These are phyloP conservation scores for Hypoxylon subgilvum DNA, from an alignment of 495 filamentous ascomycete species.

Conservation along the genomic window DNA sequence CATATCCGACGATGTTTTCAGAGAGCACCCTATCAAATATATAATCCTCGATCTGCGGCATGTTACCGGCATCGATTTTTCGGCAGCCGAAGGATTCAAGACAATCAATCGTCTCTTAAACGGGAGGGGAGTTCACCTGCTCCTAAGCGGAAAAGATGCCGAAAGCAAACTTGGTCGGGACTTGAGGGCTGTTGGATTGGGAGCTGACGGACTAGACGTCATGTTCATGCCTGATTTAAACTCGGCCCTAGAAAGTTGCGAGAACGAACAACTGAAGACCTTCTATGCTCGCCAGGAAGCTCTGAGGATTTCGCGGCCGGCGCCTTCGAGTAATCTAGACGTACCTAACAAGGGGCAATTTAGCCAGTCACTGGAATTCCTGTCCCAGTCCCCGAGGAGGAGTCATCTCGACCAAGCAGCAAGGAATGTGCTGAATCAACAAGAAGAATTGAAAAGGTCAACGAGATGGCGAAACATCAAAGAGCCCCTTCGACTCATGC, in stretches of 20 bases:
- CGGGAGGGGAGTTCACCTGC: constrained; percentile 73
- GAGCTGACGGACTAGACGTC: constrained; percentile 67
- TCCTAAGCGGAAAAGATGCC: constrained; percentile 78
- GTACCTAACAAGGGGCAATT: constrained; percentile 52
- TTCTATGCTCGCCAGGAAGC: constrained; percentile 69
- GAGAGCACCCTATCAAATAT: constrained; percentile 78
- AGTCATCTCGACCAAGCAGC: constrained; percentile 79
- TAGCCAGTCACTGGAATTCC: constrained; percentile 44
- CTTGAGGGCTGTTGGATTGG: constrained; percentile 80
- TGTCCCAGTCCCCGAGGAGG: constrained; percentile 79
- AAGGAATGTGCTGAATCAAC: constrained; percentile 66
- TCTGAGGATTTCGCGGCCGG: constrained; percentile 44
- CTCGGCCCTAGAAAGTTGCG: constrained; percentile 88
- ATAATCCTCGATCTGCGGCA: constrained; percentile 87
- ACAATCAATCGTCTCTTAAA: constrained; percentile 83
- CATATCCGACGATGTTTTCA: constrained; percentile 81
- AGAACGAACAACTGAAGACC: constrained; percentile 89
- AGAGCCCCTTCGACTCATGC: constrained; percentile 85
- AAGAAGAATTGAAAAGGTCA: constrained; percentile 59
- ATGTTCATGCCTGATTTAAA: constrained; percentile 88
- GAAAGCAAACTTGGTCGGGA: constrained; percentile 75
- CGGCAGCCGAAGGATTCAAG: constrained; percentile 91
- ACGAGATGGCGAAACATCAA: constrained; percentile 80
- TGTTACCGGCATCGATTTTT: constrained; percentile 93
- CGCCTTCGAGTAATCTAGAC: constrained; percentile 54